Conservation (phyloP, 768 basidiomycete species). For the Leucocoprinus leucothites region DNA sequence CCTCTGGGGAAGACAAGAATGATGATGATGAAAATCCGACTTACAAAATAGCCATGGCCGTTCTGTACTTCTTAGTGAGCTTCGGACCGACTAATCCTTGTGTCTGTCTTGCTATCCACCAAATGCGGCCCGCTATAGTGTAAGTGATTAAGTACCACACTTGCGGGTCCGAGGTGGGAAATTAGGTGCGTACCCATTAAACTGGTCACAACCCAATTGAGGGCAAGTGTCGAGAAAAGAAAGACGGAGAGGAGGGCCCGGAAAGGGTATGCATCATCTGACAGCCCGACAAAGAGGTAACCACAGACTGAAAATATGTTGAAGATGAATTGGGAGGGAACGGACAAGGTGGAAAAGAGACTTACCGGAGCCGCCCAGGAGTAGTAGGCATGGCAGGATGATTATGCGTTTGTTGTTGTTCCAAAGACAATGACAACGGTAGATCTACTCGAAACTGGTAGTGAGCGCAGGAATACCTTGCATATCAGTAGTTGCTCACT, state of each 20-base stretch:
- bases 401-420: constrained; percentile 26
- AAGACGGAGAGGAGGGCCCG: constrained; percentile 25
- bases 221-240: constrained; percentile 25
- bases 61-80: constrained; percentile 29
- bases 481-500: constrained; percentile 15
- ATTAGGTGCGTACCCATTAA: constrained; percentile 25
- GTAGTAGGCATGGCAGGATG: constrained; percentile 21
- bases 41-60: constrained; percentile 34
- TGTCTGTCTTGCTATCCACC: constrained; percentile 29
- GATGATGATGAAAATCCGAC: constrained; percentile 2
- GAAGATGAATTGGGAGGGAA: constrained; percentile 3
- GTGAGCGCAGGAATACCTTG: not conserved
- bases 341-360: not conserved
- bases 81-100: constrained; percentile 23
- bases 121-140: constrained; percentile 32
- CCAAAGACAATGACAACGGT: constrained; percentile 31
- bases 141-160: not conserved
- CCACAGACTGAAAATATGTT: constrained; percentile 19
- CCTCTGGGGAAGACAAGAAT: not conserved
- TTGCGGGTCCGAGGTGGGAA: constrained; percentile 6
- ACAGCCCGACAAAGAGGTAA: constrained; percentile 24
- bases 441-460: constrained; percentile 20
- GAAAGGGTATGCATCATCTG: constrained; percentile 26
- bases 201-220: constrained; percentile 25
- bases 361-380: constrained; percentile 25